A percentile compares a stretch with the other conserved stretches of the same genome.
These are phyloP conservation scores for Fusarium pseudoanthophilum DNA, from an alignment of 2,329 filamentous ascomycete genomes.

Conservation along the genomic window DNA sequence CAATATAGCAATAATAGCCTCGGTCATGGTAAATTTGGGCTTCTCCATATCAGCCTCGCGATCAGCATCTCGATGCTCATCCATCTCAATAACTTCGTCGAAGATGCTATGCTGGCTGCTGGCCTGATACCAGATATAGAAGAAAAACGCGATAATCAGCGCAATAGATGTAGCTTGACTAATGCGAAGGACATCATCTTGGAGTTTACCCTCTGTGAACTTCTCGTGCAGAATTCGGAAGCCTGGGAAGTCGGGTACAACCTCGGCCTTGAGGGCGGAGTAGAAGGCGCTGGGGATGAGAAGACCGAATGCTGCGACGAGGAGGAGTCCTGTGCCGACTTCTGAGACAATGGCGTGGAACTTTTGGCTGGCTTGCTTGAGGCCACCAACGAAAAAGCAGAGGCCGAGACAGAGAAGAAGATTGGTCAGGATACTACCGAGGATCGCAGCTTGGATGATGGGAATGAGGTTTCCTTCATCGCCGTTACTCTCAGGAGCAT, in stretches of 20 bases:
- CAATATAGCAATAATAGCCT: conserved; percentile 68
- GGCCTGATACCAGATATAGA: conserved; percentile 71
- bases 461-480: conserved; percentile 57
- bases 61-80: conserved; percentile 66
- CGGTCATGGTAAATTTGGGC: conserved; percentile 72
- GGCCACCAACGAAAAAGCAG: conserved; percentile 74
- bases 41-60: conserved; percentile 66
- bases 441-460: conserved; percentile 75
- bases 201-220: conserved; percentile 52
- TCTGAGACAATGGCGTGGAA: conserved; percentile 76
- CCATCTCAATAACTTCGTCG: conserved; percentile 62
- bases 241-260: conserved; percentile 35
- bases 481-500: conserved; percentile 31
- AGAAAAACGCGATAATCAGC: conserved; percentile 67
- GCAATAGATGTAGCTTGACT: conserved; percentile 71
- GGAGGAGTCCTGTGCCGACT: conserved; percentile 71
- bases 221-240: conserved; percentile 40
- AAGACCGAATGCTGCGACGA: conserved; percentile 63
- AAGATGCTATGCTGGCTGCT: conserved; percentile 72
- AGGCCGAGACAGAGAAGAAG: conserved; percentile 72
- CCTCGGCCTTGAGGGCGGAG: conserved; percentile 49
- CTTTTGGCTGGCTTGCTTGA: conserved; percentile 66
- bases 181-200: conserved; percentile 63
- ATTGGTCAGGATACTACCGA: conserved; percentile 76
- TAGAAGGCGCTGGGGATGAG: conserved; percentile 52